Evolutionary conservation across 805 yeast genomes (phyloP), one percentile per base, ranked within the genome.

Genomic region (Starmerella tilneyi): DNA sequence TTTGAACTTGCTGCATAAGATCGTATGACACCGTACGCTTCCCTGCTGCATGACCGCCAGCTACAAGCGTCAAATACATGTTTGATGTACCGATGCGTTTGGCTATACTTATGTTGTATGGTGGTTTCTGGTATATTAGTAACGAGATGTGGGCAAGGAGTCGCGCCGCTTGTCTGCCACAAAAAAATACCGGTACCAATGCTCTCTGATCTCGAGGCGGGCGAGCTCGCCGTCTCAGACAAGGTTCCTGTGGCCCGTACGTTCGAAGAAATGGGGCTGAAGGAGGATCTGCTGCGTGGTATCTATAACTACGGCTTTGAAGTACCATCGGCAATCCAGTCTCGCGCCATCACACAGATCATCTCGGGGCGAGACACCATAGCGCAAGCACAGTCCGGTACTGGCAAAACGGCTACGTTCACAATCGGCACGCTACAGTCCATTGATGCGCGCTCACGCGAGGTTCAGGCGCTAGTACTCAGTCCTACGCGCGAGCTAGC

Each of bases 371-470:
- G 79, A 57, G 89, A 81, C 59, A 70, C 74, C 0, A 72, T 92
- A 53, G 98, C 98, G 50, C 98, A 92, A 71, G 97, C 98, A 48
- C 98, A 92, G 70, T 85, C 96, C 29, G 98, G 98, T 68, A 92
- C 98, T 41, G 98, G 98, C 69, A 92, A 92, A 71, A 92, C 98
- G 23, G 98, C 97, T 54, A 92, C 98, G 39, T 92, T 92, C 73
- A 75, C 96, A 53, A 89, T 92, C 55, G 89, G 95, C 21, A 83
- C 86, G 73, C 70, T 92, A 54, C 94, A 92, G 67, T 83, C 76
- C 52, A 75, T 92, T 45, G 94, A 89, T 57, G 70, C 79, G 46
- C 75, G 72, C 52, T 68, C 75, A 52, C 74, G 78, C 60, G 83
- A 82, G 52, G 74, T 85, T 50, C 97, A 92, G 69, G 96, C 95